Evolutionary conservation across 2,329 filamentous ascomycete genomes (phyloP), one percentile per base, ranked within the genome.

Genomic region (Colletotrichum lini): DNA sequence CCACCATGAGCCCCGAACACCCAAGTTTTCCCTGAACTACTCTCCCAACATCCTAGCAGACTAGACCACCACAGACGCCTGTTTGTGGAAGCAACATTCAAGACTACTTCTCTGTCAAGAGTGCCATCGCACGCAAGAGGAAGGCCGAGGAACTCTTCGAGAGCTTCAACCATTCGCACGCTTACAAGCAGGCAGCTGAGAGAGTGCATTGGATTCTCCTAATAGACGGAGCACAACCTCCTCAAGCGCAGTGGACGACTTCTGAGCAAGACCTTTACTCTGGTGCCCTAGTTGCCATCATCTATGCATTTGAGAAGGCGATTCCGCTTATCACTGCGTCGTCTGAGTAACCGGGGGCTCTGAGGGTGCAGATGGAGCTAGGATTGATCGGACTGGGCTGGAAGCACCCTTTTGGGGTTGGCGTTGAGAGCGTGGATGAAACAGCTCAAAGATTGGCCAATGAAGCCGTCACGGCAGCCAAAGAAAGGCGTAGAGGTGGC

Each of bases 281-380:
- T 15, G 26, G 26, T 30, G 26, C 21, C 15, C 2, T 35, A 2
- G 2, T 18, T 2, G 7, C 10, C 15, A 35, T 30, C 50, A 23
- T 30, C 6, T 5, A 0, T 15, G 23, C 2, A 7, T 18, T 35
- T 8, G 50, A 53, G 50, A 10, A 7, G 13, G 1, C 23, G 6
- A 3, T n/a, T 0, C 0, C 0, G 26, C 26, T 6, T 6, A 5
- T 30, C 26, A 6, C 12, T 3, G 26, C 3, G 2, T 30, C 50
- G 50, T 53, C 23, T 12, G 21, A 12, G 7, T 7, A 8, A 35
- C 3, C 8, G 13, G 12, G 5, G 18, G 50, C 2, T 53, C 7
- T 16, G 26, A 3, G 50, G 50, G 26, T 15, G 23, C 15, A n/a
- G 2, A 8, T 18, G 23, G 50, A 13, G 50, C 26, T 35, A 15